Percentiles rank a stretch among this genome's conserved stretches.
Conservation (phyloP, 2,329 filamentous ascomycete genomes). For the Microdochium paspali region DNA sequence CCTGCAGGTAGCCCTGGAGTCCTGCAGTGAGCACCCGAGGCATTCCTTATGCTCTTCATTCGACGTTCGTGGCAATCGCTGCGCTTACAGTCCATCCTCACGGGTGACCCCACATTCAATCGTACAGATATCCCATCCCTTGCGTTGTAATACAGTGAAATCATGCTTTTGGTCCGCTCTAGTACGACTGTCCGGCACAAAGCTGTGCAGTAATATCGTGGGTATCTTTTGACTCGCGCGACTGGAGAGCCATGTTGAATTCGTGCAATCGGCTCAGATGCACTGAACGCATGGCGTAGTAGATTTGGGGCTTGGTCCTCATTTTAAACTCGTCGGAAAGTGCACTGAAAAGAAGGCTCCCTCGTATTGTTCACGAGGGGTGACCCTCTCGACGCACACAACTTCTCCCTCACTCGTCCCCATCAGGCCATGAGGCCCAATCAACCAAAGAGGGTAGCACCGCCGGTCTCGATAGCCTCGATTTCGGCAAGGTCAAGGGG, state of each 20-base stretch:
- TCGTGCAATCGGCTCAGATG: too few species aligned
- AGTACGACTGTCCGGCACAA: background rate
- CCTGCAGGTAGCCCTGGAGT: too few species aligned
- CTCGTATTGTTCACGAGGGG: background rate
- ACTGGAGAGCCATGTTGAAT: too few species aligned
- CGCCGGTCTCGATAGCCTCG: constrained; percentile 89
- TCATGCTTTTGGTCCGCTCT: background rate
- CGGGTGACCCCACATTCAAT: background rate
- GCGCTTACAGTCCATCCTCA: background rate
- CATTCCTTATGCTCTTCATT: too few species aligned
- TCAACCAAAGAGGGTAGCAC: constrained; percentile 52
- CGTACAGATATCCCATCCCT: background rate
- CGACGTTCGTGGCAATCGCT: too few species aligned
- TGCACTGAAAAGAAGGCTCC: too few species aligned
- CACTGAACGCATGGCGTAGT: too few species aligned
- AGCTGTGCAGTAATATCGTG: background rate
- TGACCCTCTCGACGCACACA: background rate
- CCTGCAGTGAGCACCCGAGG: too few species aligned
- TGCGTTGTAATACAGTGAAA: background rate
- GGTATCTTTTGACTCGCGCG: background rate
- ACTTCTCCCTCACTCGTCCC: background rate
- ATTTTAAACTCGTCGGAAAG: background rate
- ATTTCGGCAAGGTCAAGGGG: constrained; percentile 77
- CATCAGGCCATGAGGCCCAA: background rate
- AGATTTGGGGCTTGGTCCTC: too few species aligned